Percentiles rank a stretch among this genome's conserved stretches.
These are phyloP conservation scores for Cercophora sp. DNA, from an alignment of 495 filamentous ascomycete species.

Conservation along the genomic window DNA sequence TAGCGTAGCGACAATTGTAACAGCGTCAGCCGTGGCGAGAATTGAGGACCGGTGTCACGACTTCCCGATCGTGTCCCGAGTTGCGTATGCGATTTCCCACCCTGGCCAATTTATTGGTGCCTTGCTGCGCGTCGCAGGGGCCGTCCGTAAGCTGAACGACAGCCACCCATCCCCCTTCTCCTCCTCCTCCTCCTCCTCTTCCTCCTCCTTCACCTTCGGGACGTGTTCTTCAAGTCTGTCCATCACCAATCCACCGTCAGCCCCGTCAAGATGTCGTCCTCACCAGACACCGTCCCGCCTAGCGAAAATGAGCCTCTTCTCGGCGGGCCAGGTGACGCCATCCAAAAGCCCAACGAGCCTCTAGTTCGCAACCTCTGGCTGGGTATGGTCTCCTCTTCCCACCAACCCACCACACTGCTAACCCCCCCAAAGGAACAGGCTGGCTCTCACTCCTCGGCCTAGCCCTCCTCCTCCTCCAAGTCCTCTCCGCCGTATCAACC, in stretches of 20 bases:
- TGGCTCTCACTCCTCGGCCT: constrained; percentile 34
- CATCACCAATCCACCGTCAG: not conserved
- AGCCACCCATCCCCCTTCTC: no score
- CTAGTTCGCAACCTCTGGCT: constrained; percentile 70
- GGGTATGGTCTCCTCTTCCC: constrained; percentile 45
- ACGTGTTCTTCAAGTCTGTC: no score
- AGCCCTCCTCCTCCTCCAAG: constrained; percentile 60
- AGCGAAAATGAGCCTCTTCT: constrained; percentile 74
- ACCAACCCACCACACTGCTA: constrained; percentile 19
- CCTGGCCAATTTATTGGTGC: no score
- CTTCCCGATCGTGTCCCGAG: no score
- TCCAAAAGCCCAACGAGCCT: constrained; percentile 58
- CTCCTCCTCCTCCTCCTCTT: no score
- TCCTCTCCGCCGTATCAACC: constrained; percentile 72
- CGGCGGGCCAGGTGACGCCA: constrained; percentile 66
- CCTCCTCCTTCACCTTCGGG: no score
- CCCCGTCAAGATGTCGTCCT: not conserved
- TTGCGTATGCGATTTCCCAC: no score
- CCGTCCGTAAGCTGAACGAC: no score
- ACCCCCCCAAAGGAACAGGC: constrained; percentile 37
- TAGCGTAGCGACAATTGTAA: no score
- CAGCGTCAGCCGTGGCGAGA: no score
- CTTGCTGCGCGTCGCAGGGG: no score
- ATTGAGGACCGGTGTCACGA: no score
- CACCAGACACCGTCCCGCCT: constrained; percentile 3